phyloP scores from a whole-genome alignment of 1,284 basidiomycete species.

The Ganoderma sinense region DNA sequence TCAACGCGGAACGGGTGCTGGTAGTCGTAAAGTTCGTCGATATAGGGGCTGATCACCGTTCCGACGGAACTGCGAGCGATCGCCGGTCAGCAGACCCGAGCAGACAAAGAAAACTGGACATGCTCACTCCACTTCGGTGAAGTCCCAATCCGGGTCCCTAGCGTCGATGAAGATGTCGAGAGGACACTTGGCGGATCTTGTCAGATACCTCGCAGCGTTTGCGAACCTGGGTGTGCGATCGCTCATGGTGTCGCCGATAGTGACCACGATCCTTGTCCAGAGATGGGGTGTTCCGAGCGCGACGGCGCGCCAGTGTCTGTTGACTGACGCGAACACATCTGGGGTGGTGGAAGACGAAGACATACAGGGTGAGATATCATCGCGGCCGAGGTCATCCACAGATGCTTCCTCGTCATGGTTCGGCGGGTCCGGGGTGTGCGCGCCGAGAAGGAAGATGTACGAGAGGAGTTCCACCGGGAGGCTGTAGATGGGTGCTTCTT shows the following conservation, averaged over 20 bases:
- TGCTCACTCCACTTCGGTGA: conserved; percentile 55
- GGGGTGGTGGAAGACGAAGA: conserved; percentile 49
- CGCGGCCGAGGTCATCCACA: conserved; percentile 31
- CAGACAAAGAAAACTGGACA: not conserved
- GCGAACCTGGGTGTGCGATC: conserved; percentile 28
- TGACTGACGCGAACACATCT: conserved; percentile 53
- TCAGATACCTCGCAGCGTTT: conserved; percentile 46
- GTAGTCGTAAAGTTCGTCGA: conserved; percentile 39
- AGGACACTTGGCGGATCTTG: conserved; percentile 52
- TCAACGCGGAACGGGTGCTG: conserved; percentile 48
- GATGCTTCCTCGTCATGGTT: conserved; percentile 1
- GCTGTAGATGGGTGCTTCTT: conserved; percentile 20
- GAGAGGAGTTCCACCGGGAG: conserved; percentile 61
- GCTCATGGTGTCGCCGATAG: conserved; percentile 40
- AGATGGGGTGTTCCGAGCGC: conserved; percentile 54
- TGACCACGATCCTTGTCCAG: conserved; percentile 61
- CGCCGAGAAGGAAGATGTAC: conserved; percentile 53
- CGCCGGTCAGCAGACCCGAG: not conserved
- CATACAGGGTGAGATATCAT: conserved; percentile 44
- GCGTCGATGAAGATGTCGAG: conserved; percentile 63
- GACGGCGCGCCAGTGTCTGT: conserved; percentile 57
- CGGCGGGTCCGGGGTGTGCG: conserved; percentile 37
- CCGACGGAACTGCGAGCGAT: conserved; percentile 19
- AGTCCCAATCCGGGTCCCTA: conserved; percentile 60
- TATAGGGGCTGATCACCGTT: conserved; percentile 26